Conservation (phyloP, 2,329 filamentous ascomycete species). For the Fusarium stilboides region DNA sequence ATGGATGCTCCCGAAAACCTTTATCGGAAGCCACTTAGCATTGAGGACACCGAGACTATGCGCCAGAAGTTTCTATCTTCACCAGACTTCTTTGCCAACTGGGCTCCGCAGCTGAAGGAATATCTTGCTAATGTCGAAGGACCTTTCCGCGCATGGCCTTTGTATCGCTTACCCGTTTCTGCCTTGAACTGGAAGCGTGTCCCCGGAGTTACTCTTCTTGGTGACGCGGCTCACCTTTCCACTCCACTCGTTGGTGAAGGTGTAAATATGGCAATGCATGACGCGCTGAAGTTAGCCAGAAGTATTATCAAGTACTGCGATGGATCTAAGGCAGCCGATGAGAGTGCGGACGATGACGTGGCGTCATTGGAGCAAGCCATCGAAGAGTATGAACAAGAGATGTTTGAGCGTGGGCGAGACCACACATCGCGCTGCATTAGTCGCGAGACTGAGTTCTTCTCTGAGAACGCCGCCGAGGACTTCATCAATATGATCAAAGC, state of each 20-base stretch:
- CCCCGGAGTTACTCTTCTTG: slow-evolving; percentile 64
- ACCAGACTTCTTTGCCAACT: slow-evolving; percentile 45
- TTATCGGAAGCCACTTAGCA: not conserved
- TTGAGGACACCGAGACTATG: not conserved
- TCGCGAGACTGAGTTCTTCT: not conserved
- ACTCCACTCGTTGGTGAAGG: slow-evolving; percentile 67
- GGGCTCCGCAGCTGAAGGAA: slow-evolving; percentile 47
- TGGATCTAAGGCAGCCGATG: fast-evolving
- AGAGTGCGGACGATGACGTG: fast-evolving
- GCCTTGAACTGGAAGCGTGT: slow-evolving; percentile 57
- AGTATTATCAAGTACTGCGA: slow-evolving; percentile 46
- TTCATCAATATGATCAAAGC: not conserved
- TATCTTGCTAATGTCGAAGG: slow-evolving; percentile 45
- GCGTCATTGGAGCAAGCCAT: not conserved
- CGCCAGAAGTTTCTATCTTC: slow-evolving; percentile 41
- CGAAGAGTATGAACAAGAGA: not conserved
- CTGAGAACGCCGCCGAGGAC: not conserved
- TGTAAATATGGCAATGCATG: slow-evolving; percentile 67
- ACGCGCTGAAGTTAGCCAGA: slow-evolving; percentile 61
- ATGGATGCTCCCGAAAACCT: not conserved
- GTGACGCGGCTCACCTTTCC: slow-evolving; percentile 70
- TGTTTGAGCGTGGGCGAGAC: slow-evolving; percentile 9
- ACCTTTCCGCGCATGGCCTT: slow-evolving; percentile 37
- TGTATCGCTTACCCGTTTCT: slow-evolving; percentile 61
- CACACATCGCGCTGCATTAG: not conserved